These are phyloP conservation scores for Clonostachys solani DNA, from an alignment of 2,329 filamentous ascomycete species.

Conservation along the genomic window DNA sequence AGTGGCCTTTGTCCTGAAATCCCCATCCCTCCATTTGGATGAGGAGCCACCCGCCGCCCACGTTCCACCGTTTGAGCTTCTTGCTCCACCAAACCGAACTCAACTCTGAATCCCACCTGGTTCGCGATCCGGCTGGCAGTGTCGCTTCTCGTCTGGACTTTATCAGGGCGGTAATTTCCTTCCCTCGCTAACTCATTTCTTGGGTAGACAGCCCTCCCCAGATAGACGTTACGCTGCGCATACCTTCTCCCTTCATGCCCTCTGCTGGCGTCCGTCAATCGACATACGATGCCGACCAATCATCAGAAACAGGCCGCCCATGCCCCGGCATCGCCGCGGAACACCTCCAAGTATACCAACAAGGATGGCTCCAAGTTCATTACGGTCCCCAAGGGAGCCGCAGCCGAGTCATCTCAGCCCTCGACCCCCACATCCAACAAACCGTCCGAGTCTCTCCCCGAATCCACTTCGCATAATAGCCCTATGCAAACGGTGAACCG, in stretches of 20 bases:
- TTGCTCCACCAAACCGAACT: too few species aligned
- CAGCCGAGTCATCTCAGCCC: conserved; percentile 48
- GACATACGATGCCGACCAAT: conserved; percentile 45
- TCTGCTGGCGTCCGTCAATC: conserved; percentile 22
- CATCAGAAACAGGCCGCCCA: conserved; percentile 44
- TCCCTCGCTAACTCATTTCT: too few species aligned
- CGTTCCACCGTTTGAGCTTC: too few species aligned
- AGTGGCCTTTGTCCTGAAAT: not conserved
- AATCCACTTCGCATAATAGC: conserved; percentile 17
- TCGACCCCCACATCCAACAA: conserved; percentile 42
- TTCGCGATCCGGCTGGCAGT: too few species aligned
- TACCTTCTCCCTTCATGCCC: conserved; percentile 21
- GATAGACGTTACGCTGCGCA: conserved; percentile 1
- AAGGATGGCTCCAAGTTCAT: conserved; percentile 69
- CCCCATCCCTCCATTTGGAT: conserved; percentile 1
- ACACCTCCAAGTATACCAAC: conserved; percentile 59
- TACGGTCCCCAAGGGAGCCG: conserved; percentile 53
- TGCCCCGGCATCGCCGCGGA: conserved; percentile 45
- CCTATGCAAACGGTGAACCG: conserved; percentile 63
- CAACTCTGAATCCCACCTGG: too few species aligned
- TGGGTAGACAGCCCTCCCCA: too few species aligned
- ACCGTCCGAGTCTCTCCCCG: conserved; percentile 23
- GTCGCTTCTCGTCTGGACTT: too few species aligned
- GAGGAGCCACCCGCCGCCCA: not conserved
- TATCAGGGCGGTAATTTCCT: too few species aligned